A percentile compares a stretch with the other conserved stretches of the same genome.
These are phyloP conservation scores for Aspergillus versicolor DNA, from an alignment of 2,329 filamentous ascomycete species.

Conservation along the genomic window DNA sequence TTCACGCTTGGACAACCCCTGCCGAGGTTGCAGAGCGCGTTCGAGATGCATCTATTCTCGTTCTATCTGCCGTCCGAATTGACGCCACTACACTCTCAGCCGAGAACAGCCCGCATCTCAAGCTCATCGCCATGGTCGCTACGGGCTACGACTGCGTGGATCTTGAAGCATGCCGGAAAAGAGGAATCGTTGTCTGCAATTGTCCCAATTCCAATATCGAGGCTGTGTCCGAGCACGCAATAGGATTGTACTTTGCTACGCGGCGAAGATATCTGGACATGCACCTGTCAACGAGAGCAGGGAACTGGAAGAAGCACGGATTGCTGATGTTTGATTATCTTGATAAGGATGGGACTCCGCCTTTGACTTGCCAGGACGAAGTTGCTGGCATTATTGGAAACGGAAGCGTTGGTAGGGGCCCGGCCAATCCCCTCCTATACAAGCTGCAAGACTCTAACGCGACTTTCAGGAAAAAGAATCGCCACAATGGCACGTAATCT, in stretches of 20 bases:
- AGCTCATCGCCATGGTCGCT: constrained; percentile 47
- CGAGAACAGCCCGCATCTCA: constrained; percentile 44
- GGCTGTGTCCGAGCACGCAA: constrained; percentile 51
- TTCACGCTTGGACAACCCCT: constrained; percentile 36
- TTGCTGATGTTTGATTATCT: constrained; percentile 33
- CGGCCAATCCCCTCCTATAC: background rate
- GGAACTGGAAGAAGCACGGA: constrained; percentile 43
- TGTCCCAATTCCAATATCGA: constrained; percentile 50
- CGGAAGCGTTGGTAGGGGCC: constrained; percentile 44
- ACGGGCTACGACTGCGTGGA: constrained; percentile 51
- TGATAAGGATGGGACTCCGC: constrained; percentile 32
- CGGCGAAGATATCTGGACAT: constrained; percentile 43
- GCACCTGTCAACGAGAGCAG: constrained; percentile 34
- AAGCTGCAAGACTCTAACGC: background rate
- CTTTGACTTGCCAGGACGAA: constrained; percentile 50
- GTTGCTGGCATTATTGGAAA: constrained; percentile 52
- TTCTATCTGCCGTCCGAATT: constrained; percentile 37
- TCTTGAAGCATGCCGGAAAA: constrained; percentile 42
- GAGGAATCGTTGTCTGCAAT: constrained; percentile 48
- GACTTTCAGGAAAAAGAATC: constrained; percentile 38
- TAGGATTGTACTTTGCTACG: constrained; percentile 51
- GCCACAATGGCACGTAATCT: constrained; percentile 45
- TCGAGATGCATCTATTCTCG: constrained; percentile 48
- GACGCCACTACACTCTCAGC: constrained; percentile 41
- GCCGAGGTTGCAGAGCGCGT: constrained; percentile 43